Percentiles rank a stretch among this genome's conserved stretches.
These are phyloP conservation scores for Geum urbanum DNA, from an alignment of 306 rosid species.

Conservation along the genomic window DNA sequence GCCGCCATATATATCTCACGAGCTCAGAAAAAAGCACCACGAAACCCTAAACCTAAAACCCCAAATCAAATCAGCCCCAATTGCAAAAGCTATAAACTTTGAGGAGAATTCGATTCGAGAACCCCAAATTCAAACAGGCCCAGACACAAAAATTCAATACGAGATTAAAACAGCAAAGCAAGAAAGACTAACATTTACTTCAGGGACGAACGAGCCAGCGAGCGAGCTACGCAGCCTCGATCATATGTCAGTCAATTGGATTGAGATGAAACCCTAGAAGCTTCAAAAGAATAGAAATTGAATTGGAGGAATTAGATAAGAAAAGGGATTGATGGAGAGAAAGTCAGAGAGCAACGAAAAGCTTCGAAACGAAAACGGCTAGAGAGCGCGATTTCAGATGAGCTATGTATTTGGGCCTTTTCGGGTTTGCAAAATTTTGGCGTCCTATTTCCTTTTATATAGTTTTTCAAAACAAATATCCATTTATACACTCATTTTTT, in stretches of 20 bases:
- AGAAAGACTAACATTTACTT: constrained; percentile 3
- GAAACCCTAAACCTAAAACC: constrained; percentile 42
- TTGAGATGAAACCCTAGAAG: constrained; percentile 49
- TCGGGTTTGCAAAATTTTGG: background rate
- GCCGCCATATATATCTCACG: constrained; percentile 58
- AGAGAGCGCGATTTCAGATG: background rate
- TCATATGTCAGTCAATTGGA: constrained; percentile 8
- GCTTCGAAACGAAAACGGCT: constrained; percentile 10
- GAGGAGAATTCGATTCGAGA: constrained; percentile 4
- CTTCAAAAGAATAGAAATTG: no score
- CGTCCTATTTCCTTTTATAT: constrained; percentile 6
- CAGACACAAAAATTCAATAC: constrained; percentile 27
- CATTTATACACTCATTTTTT: background rate
- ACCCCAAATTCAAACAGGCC: constrained; percentile 25
- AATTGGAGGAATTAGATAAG: constrained; percentile 13
- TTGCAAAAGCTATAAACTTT: background rate
- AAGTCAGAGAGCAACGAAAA: constrained; percentile 7
- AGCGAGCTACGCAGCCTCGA: constrained; percentile 8
- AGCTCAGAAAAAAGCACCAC: constrained; percentile 13
- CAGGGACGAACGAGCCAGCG: background rate
- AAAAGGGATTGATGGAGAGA: constrained; percentile 7
- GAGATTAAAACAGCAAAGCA: constrained; percentile 11
- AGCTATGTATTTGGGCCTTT: constrained; percentile 3
- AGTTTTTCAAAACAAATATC: background rate
- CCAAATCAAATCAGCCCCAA: constrained; percentile 8